Evolutionary conservation across 139 green algal genomes (phyloP).

Genomic region (Desmodesmus armatus): DNA sequence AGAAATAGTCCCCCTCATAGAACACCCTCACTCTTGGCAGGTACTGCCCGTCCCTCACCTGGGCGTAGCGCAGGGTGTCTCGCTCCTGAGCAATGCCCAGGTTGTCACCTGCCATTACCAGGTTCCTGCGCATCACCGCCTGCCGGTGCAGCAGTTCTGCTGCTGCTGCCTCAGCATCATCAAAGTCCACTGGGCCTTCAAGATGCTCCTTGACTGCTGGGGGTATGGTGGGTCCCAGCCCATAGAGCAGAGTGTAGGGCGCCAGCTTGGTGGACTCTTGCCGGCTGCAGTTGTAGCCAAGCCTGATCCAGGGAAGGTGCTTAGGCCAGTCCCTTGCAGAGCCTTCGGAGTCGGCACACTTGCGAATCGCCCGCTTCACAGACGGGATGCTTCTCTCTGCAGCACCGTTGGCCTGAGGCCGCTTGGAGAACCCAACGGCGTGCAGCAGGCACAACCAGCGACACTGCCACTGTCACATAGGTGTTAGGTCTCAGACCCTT

Average conservation of each 20-base stretch:
- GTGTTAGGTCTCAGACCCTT: too few relatives aligned
- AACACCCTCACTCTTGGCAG: conserved; percentile 20
- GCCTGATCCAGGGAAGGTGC: conserved; percentile 35
- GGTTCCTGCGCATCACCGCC: background rate
- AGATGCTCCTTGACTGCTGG: conserved; percentile 30
- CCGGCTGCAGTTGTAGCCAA: conserved; percentile 51
- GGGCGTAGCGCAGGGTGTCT: conserved; percentile 28
- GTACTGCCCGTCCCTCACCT: background rate
- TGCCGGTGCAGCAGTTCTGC: conserved; percentile 6
- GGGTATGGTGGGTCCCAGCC: conserved; percentile 11
- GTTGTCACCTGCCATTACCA: conserved; percentile 29
- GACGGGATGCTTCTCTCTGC: conserved; percentile 47
- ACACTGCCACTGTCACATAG: conserved; percentile 50
- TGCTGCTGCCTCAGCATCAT: background rate
- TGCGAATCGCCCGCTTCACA: conserved; percentile 46
- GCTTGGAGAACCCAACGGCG: conserved; percentile 23
- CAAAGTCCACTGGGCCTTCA: background rate
- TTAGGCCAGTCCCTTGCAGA: conserved; percentile 19
- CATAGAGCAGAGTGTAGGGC: conserved; percentile 51
- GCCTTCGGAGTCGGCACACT: background rate
- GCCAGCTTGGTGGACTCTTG: conserved; percentile 28
- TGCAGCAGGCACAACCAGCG: conserved; percentile 51
- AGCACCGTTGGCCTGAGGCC: conserved; percentile 51
- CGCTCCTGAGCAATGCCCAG: conserved; percentile 49
- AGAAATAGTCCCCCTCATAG: conserved; percentile 36